Evolutionary conservation across 495 filamentous ascomycete genomes (phyloP), one percentile per base, ranked within the genome.

Genomic region (Clavariopsis aquatica): DNA sequence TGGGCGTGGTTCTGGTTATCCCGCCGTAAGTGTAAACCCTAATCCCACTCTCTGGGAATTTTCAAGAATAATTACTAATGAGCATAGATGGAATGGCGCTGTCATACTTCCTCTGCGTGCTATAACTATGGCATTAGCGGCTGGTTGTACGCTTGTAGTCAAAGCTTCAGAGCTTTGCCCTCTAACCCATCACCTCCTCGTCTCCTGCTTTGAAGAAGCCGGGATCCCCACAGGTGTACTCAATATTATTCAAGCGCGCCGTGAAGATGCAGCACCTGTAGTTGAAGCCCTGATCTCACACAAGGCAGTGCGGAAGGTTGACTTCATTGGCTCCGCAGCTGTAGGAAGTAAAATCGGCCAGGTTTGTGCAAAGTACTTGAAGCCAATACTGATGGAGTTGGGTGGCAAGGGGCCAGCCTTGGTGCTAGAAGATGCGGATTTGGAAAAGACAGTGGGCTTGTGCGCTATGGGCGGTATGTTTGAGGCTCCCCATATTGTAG

Each of bases 341-440:
- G 72, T 76, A 0, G 73, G 73, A 1, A 55, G 69, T 12, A 69
- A 73, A 12, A 72, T 76, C 52, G 73, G 70, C 10, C 63, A 65
- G n/a, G 62, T 65, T 19, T 71, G 68, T 9, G 72, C 72, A 13
- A 71, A 71, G 46, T 59, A 74, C 47, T 62, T 76, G 22, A 76
- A 76, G 63, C 73, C 72, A 0, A 64, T 74, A 12, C 23, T 76
- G 34, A 65, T 76, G 71, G 73, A 74, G 60, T 43, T 76, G 43
- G 72, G 73, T 20, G 73, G 72, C 23, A 74, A 76, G 49, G 57
- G 64, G 31, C 72, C 72, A 0, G 72, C 73, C 1, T 68, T 76
- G 24, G 72, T 76, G n/a, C 64, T 73, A 2, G 71, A 74, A 24
- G 73, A 76, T 62, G 73, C 73, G 26, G 63, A 73, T 53, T 49